Evolutionary conservation across 2,329 filamentous ascomycete genomes (phyloP), one percentile per base, ranked within the genome.

Genomic region (Acrodontium crateriforme): DNA sequence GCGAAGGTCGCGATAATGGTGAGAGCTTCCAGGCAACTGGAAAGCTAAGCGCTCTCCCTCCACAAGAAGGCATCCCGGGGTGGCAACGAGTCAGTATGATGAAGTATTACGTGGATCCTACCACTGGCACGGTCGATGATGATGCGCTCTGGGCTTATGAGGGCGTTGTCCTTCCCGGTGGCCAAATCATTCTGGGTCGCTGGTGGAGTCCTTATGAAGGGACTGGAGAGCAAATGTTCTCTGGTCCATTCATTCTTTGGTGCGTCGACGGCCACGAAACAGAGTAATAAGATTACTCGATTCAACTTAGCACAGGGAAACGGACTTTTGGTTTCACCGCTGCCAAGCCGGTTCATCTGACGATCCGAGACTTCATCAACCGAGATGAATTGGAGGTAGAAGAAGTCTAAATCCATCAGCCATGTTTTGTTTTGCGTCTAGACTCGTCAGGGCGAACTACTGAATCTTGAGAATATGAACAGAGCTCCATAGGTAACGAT

Each of bases 1-100:
- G 55, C 5, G 41, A 40, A 3, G 59, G 59, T 2, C 35, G 43
- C n/a, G 56, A 62, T 18, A 37, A 47, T 5, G 46, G 29, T 10
- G 41, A 47, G 24, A 22, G 30, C 18, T 59, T 58, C 41, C 30
- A 38, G 16, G 44, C 46, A 15, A 36, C 51, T 3, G 67, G 67
- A 24, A 65, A 60, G 51, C 46, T 71, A 12, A 65, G 67, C 37
- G 47, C 58, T 1, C 45, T 71, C 2, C 61, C 61, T 1, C 39
- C 50, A 2, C 67, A 71, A 36, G 35, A 54, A 10, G 56, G 53
- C 1, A 61, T 71, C 9, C 56, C 59, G 0, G 67, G 67, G 12
- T 71, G 62, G 53, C 62, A 67, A 47, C 57, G 65, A 17, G 50
- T 71, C 30, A 63, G 58, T 1, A 62, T 71, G 50, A 63, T 70